Evolutionary conservation across 2,329 filamentous ascomycete species (phyloP), one percentile per base, ranked within the genome.

Genomic region (Juglanconis sp.): DNA sequence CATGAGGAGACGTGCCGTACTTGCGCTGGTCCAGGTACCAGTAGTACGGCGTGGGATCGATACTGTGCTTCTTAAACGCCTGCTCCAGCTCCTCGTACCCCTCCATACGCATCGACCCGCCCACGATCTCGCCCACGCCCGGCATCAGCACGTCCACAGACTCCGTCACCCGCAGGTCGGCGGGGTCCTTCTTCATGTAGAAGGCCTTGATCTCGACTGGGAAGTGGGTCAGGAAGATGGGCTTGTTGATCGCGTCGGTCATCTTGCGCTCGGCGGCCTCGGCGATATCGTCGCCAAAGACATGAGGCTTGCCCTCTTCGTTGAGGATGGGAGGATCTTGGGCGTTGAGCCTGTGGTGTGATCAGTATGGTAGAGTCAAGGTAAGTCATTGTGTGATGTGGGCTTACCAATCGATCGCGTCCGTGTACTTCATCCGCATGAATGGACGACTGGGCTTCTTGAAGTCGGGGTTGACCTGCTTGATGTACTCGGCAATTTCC

Each of bases 1-100:
- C 92, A 76, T 98, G 94, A 34, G 92, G 92, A 49, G 90, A 92
- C 57, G 90, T 92, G 59, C 95, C 95, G 72, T 98, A 96, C 91
- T 95, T 96, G 73, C 93, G 84, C 84, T 96, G 92, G 78, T 97
- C 95, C 36, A 92, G 96, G 80, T 98, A 99, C 95, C 95, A 99
- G 83, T 96, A 98, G 79, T 98, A 98, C 50, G 89, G 87, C 68
- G 84, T 85, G 24, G 92, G 86, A 68, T 91, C 87, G 73, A 98
- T 96, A 46, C 88, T 89, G 77, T 97, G 90, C 64, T 89, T 86
- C 76, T 92, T 87, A 74, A 96, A 99, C 1, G 91, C 95, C 31
- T 83, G 87, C 81, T 97, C 87, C 66, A 97, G 79, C 81, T 96
- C 92, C 13, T 96, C 90, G 72, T 91, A 92, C 72, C 91, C 87